A percentile compares a stretch with the other conserved stretches of the same genome.
Conservation (phyloP, 148 eudicot genomes). For the Diospyros lotus region DNA sequence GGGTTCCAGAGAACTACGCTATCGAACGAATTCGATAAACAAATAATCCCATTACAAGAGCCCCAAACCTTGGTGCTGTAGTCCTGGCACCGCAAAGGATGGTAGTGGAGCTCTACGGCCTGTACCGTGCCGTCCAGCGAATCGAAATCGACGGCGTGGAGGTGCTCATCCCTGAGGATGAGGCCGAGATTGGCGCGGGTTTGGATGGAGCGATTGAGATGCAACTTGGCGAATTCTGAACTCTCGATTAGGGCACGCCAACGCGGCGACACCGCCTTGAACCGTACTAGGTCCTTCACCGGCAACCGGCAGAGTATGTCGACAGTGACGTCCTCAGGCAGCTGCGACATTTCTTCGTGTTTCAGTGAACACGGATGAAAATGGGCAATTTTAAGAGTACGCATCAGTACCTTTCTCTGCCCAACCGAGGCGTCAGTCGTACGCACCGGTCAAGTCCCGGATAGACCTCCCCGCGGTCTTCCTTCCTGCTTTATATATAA, state of each 20-base stretch:
- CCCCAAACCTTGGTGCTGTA: conserved; percentile 25
- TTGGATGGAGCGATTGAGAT: conserved; percentile 21
- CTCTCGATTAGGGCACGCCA: conserved; percentile 26
- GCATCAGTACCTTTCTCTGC: too few species aligned
- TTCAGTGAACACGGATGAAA: too few species aligned
- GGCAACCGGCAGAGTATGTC: conserved; percentile 25
- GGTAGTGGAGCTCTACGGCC: conserved; percentile 9
- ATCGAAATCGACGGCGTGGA: conserved; percentile 19
- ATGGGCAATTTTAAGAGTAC: too few species aligned
- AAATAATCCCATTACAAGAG: conserved; percentile 36
- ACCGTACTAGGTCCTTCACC: conserved; percentile 15
- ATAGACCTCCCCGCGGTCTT: too few species aligned
- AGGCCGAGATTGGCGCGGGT: conserved; percentile 12
- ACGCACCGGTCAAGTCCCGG: too few species aligned
- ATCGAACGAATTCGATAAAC: conserved; percentile 21
- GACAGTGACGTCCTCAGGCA: conserved; percentile 9
- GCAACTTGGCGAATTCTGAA: conserved; percentile 26
- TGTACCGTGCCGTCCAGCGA: conserved; percentile 2
- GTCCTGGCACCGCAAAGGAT: conserved; percentile 16
- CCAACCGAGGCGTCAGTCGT: too few species aligned
- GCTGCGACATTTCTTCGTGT: conserved; percentile 11
- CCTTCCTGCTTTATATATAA: too few species aligned
- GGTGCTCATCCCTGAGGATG: conserved; percentile 12
- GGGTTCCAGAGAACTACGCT: conserved; percentile 29
- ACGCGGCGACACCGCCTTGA: conserved; percentile 18